Base-by-base conservation (phyloP, 2,329 filamentous ascomycete genomes). In the Acarospora socialis region DNA sequence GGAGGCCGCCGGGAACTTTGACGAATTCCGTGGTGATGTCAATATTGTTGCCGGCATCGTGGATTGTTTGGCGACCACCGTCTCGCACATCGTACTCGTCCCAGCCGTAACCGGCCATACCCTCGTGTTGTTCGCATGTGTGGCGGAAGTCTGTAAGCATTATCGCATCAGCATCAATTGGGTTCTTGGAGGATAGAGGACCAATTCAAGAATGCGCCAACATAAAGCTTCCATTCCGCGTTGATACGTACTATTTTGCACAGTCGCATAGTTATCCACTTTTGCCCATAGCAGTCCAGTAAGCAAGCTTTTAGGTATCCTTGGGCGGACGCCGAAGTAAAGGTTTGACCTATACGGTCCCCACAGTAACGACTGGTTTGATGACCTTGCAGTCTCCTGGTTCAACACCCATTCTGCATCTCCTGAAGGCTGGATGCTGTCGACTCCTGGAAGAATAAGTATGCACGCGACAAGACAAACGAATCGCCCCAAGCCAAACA, bases 91-190 rank as follows among this genome's bases (percentile, higher is more conserved):
- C 90, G 54, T 92, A 98, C 53, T 92, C 82, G 48, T 95, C 86
- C 90, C 90, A 98, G 40, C 90, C 90, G 54, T 98, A 98, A 34
- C 87, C 87, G 28, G 74, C 79, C 69, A 98, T 92, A 43, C 80
- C 80, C 53, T 92, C 83, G 53, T 90, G 73, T 54, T 98, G 90
- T 55, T 95, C 90, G 59, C 90, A 98, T 0, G 90, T 94, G 54
- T 93, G 84, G 42, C 90, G 76, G 47, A 94, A 79, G 46, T 77
- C 82, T 90, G 50, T 2, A 33, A 16, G 13, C 13, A 38, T n/a
- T 37, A 44, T 51, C 26, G 35, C 24, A 28, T 19, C 30, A 35
- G 17, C 20, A 34, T 38, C 32, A 23, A 28, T 12, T 15, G 4
- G 15, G 8, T 7, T 30, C 23, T 38, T 14, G 32, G 21, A 19